Evolutionary conservation across 352 stramenopile genomes (phyloP).

Genomic region (Phytophthora ohioensis): DNA sequence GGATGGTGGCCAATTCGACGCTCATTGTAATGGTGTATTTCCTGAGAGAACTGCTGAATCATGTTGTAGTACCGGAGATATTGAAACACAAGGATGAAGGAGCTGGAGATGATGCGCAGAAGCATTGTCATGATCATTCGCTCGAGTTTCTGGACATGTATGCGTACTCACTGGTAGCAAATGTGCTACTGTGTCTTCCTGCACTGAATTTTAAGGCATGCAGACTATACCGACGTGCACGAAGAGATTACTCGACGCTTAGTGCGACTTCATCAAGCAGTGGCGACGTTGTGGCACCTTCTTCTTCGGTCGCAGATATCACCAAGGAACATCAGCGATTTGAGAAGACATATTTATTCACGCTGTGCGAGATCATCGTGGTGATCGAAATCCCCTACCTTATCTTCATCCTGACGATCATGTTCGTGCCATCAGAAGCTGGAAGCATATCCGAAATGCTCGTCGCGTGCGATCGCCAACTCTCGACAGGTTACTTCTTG

Average conservation of each 20-base stretch:
- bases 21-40: slow-evolving; percentile 73
- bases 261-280: slow-evolving; percentile 44
- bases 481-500: slow-evolving; percentile 44
- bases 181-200: slow-evolving; percentile 74
- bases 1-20: slow-evolving; percentile 80
- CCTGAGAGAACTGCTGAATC: slow-evolving; percentile 57
- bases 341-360: slow-evolving; percentile 78
- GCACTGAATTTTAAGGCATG: slow-evolving; percentile 71
- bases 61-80: slow-evolving; percentile 56
- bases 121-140: slow-evolving; percentile 59
- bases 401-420: slow-evolving; percentile 57
- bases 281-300: slow-evolving; percentile 34
- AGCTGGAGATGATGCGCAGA: slow-evolving; percentile 26
- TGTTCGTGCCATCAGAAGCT: slow-evolving; percentile 52
- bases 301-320: slow-evolving; percentile 37
- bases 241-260: slow-evolving; percentile 26
- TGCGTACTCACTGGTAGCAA: slow-evolving; percentile 65
- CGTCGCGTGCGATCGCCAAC: slow-evolving; percentile 42
- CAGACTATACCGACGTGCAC: slow-evolving; percentile 54
- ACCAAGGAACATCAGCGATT: slow-evolving; percentile 61
- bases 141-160: slow-evolving; percentile 75
- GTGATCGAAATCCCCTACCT: slow-evolving; percentile 81
- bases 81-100: slow-evolving; percentile 32
- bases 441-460: slow-evolving; percentile 48
- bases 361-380: slow-evolving; percentile 80